A percentile compares a stretch with the other conserved stretches of the same genome.
Conservation (phyloP, 306 rosid species). For the Lagenaria siceraria region DNA sequence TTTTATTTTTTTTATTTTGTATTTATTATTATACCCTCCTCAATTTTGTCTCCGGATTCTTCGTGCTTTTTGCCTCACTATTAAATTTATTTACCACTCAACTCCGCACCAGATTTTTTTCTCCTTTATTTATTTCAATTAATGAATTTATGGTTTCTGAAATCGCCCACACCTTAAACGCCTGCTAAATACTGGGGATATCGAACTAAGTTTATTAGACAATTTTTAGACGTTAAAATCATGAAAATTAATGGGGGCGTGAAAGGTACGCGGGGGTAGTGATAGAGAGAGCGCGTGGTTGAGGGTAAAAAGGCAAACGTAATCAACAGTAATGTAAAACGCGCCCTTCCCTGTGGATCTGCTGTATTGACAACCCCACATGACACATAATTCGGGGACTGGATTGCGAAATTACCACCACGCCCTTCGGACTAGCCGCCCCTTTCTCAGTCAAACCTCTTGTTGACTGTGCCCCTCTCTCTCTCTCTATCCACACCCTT, state of each 20-base stretch:
- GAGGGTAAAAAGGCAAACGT: not conserved
- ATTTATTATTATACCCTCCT: not conserved
- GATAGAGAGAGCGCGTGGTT: not conserved
- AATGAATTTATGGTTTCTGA: not conserved
- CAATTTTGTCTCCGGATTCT: not conserved
- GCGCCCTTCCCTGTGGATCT: conserved; percentile 10
- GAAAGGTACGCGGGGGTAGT: not conserved
- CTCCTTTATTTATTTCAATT: not conserved
- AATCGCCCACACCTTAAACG: not conserved
- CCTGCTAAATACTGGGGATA: no score
- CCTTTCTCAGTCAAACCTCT: conserved; percentile 45
- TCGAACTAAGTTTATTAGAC: no score
- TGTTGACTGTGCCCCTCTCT: conserved; percentile 31
- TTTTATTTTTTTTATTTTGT: not conserved
- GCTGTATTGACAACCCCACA: conserved; percentile 21
- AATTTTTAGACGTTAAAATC: no score
- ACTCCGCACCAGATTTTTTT: no score
- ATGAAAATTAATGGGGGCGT: not conserved
- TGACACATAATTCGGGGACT: conserved; percentile 60
- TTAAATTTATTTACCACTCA: not conserved
- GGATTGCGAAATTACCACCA: conserved; percentile 19
- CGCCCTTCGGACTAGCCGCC: conserved; percentile 26
- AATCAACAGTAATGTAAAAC: conserved; percentile 3
- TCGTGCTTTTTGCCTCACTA: not conserved
- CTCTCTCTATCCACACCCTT: not conserved